A percentile compares a stretch with the other conserved stretches of the same genome.
These are phyloP conservation scores for Candida ulmi DNA, from an alignment of 805 yeast species.

Conservation along the genomic window DNA sequence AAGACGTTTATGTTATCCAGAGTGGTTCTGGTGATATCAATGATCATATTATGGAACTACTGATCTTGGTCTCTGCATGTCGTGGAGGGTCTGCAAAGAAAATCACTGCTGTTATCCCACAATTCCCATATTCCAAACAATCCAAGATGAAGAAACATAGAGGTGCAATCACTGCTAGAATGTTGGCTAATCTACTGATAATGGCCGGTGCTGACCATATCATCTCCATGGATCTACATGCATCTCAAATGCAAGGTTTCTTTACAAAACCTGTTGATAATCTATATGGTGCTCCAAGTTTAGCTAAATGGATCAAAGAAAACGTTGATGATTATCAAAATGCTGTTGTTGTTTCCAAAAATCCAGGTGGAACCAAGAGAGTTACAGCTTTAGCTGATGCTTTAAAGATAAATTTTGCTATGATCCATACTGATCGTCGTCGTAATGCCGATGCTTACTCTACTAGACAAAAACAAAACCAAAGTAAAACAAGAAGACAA, in stretches of 20 bases:
- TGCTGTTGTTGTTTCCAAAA: conserved; percentile 96
- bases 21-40: conserved; percentile 83
- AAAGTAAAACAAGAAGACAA: conserved; percentile 38
- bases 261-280: conserved; percentile 97
- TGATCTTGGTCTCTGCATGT: conserved; percentile 91
- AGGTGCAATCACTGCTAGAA: conserved; percentile 97
- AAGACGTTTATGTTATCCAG: conserved; percentile 91
- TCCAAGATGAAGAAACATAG: conserved; percentile 98
- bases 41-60: conserved; percentile 93
- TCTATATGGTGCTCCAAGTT: conserved; percentile 91
- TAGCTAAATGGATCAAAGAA: conserved; percentile 93
- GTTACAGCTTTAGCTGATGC: conserved; percentile 98
- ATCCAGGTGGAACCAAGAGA: conserved; percentile 98
- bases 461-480: conserved; percentile 32
- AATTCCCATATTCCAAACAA: conserved; percentile 96
- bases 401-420: conserved; percentile 91
- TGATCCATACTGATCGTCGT: conserved; percentile 98
- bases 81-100: conserved; percentile 98
- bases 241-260: conserved; percentile 99
- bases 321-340: conserved; percentile 79
- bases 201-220: conserved; percentile 99
- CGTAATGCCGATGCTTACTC: conserved; percentile 64
- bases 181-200: conserved; percentile 89
- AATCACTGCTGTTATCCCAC: conserved; percentile 94
- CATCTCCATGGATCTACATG: conserved; percentile 92